Percentiles rank a stretch among this genome's conserved stretches.
phyloP scores from a whole-genome alignment of 495 filamentous ascomycete species.

The Neurospora pannonica region DNA sequence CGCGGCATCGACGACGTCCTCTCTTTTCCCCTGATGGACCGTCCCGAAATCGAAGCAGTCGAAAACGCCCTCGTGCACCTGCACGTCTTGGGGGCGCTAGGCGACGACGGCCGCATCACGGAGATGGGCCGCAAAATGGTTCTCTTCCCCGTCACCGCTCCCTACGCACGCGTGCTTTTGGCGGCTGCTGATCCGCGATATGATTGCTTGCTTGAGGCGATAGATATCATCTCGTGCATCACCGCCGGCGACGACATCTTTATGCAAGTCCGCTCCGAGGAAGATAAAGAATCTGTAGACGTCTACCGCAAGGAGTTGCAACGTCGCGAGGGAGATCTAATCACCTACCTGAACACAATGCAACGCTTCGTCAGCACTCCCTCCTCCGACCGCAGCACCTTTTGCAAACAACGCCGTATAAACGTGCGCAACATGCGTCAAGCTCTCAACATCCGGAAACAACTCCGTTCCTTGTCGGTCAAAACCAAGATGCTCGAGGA shows the following conservation, averaged over 20 bases:
- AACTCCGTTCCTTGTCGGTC: conserved; percentile 60
- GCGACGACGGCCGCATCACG: conserved; percentile 64
- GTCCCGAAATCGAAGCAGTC: conserved; percentile 64
- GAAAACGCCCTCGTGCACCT: conserved; percentile 80
- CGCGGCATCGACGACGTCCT: conserved; percentile 76
- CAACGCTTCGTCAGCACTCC: conserved; percentile 65
- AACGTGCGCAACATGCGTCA: conserved; percentile 73
- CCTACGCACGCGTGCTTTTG: conserved; percentile 71
- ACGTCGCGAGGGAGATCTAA: conserved; percentile 77
- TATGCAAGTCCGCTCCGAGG: conserved; percentile 68
- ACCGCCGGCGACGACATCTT: conserved; percentile 83
- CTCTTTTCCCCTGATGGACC: conserved; percentile 76
- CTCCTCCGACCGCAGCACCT: conserved; percentile 59
- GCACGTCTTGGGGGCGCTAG: conserved; percentile 64
- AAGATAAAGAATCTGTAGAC: conserved; percentile 69
- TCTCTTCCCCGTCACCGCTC: conserved; percentile 70
- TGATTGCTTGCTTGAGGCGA: conserved; percentile 69
- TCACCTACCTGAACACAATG: conserved; percentile 77
- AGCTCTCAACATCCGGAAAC: conserved; percentile 69
- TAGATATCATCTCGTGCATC: conserved; percentile 85
- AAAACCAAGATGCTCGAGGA: conserved; percentile 37
- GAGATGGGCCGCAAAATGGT: conserved; percentile 67
- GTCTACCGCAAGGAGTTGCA: conserved; percentile 61
- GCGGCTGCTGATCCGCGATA: conserved; percentile 62
- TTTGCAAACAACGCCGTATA: conserved; percentile 70